Base-by-base conservation (phyloP, 805 yeast genomes). In the Candida germanica region DNA sequence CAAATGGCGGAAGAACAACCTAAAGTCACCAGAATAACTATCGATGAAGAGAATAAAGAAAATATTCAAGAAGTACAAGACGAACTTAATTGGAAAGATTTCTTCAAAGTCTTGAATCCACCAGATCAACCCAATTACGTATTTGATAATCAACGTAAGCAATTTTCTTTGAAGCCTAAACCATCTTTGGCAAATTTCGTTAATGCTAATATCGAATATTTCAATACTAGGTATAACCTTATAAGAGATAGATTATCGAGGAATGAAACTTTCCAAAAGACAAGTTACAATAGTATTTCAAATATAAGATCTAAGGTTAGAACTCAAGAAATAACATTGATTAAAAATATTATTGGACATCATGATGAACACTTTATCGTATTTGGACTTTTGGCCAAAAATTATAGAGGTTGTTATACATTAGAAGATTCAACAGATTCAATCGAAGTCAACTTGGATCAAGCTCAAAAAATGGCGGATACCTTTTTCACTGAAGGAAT, bases 291-390 rank as follows among this genome's bases (percentile, higher is more conserved):
- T 14, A 58, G 73, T 29, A 50, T 68, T 5, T 68, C 74, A 8
- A 67, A 75, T n/a, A 53, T 73, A 29, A 59, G 62, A 37, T 52
- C 61, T 17, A 42, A 40, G 25, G 38, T 39, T 22, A 31, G 31
- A 25, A 33, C 42, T n/a, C 53, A 54, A 32, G 63, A 58, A 44
- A 66, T 91, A 29, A 85, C 95, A 0, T 68, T 78, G 26, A 79
- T 93, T 36, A 89, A 89, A 50, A 89, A 89, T 56, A 64, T 93
- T 40, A 56, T 93, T 19, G 99, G 98, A 20, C 66, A 96, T 36
- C 84, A 83, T 49, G 91, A 91, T 4, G 69, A 75, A 35, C 70
- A 77, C 38, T 93, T 93, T 53, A 63, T 84, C 6, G 54, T 93
- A 2, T 78, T 89, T 50, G 99, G 98, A 0, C 63, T 88, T 39